Evolutionary conservation across 2,329 filamentous ascomycete species (phyloP).

Genomic region (Elsinoe necatrix): DNA sequence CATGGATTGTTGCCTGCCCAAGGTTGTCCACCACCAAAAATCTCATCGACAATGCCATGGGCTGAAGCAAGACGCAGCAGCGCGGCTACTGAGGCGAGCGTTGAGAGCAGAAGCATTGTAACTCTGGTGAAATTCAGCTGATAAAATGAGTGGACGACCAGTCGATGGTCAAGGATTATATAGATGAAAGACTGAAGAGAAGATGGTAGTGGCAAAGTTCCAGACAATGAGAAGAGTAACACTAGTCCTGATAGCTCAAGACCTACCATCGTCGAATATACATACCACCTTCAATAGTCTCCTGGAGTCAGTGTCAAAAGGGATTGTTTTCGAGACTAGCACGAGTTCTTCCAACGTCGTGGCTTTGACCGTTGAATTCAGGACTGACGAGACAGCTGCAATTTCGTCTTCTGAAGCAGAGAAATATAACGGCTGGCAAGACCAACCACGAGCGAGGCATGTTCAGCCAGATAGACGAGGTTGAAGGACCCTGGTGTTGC

Average conservation of each 20-base stretch:
- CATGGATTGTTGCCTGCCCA: constrained; percentile 10
- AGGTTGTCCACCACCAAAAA: background rate
- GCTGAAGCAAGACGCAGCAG: background rate
- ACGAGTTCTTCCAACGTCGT: constrained; percentile 6
- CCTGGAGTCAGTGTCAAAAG: background rate
- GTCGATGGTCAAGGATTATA: background rate
- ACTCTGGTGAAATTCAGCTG: background rate
- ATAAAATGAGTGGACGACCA: constrained; percentile 2
- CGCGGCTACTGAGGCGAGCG: background rate
- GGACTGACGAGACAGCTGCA: background rate
- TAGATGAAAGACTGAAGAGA: background rate
- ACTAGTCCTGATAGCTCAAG: background rate
- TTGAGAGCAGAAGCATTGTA: background rate
- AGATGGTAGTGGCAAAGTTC: background rate
- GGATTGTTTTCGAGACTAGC: constrained; percentile 9
- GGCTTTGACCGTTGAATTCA: constrained; percentile 2
- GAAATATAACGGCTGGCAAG: constrained; percentile 15
- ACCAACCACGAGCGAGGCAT: background rate
- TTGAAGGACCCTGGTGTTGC: background rate
- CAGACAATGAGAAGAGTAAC: background rate
- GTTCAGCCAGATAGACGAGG: background rate
- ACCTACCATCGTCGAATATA: background rate
- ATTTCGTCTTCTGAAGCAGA: constrained; percentile 13
- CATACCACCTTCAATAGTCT: constrained; percentile 11
- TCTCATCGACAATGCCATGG: constrained; percentile 9